Evolutionary conservation across 495 filamentous ascomycete species (phyloP).

Genomic region (Neurospora sublineolata): DNA sequence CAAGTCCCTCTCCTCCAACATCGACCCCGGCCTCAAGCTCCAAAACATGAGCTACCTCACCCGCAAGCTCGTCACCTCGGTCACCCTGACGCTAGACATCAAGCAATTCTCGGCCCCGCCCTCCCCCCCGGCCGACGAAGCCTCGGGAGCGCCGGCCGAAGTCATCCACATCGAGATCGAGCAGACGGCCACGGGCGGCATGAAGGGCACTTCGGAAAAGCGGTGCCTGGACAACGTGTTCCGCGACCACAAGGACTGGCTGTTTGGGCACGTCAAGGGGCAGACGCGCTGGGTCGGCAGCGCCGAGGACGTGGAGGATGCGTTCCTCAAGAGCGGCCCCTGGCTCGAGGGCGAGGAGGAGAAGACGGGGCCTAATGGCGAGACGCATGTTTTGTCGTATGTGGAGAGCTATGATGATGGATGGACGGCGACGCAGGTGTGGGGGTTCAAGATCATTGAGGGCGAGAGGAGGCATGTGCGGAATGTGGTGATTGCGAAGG

Average conservation of each 20-base stretch:
- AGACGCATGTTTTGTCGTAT: slow-evolving; percentile 38
- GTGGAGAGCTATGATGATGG: slow-evolving; percentile 43
- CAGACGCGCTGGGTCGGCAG: slow-evolving; percentile 44
- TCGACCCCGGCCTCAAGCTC: slow-evolving; percentile 61
- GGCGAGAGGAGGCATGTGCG: slow-evolving; percentile 56
- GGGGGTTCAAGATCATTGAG: slow-evolving; percentile 39
- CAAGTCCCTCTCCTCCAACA: slow-evolving; percentile 60
- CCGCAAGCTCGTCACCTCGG: slow-evolving; percentile 62
- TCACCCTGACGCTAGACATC: slow-evolving; percentile 60
- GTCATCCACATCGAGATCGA: slow-evolving; percentile 68
- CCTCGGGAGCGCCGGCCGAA: slow-evolving; percentile 22
- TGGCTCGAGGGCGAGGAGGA: slow-evolving; percentile 42
- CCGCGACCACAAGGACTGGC: slow-evolving; percentile 63
- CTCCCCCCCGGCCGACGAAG: slow-evolving; percentile 26
- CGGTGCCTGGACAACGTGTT: slow-evolving; percentile 59
- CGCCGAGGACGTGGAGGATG: slow-evolving; percentile 26
- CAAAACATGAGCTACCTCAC: slow-evolving; percentile 78
- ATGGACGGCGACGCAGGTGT: slow-evolving; percentile 52
- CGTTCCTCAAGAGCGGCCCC: slow-evolving; percentile 37
- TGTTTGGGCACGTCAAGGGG: slow-evolving; percentile 67
- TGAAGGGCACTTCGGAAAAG: slow-evolving; percentile 59
- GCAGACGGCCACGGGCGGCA: slow-evolving; percentile 64
- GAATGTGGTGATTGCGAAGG: slow-evolving; percentile 56
- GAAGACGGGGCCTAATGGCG: slow-evolving; percentile 35
- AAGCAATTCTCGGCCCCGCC: slow-evolving; percentile 48